A percentile compares a stretch with the other conserved stretches of the same genome.
These are phyloP conservation scores for Malus sieversii DNA, from an alignment of 306 rosid genomes.

Conservation along the genomic window DNA sequence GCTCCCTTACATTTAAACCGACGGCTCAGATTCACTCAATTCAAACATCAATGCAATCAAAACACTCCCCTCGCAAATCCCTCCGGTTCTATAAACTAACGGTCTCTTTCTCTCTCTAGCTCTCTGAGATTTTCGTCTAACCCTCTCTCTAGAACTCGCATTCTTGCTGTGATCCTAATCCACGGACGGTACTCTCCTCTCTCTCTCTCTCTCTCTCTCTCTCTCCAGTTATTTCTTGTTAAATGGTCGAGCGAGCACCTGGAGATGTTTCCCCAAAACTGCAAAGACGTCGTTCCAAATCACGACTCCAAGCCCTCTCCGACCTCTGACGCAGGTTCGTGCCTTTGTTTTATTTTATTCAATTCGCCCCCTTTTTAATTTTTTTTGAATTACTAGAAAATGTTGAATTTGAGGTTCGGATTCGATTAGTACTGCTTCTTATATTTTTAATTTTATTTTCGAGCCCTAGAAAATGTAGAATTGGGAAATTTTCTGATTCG, in stretches of 20 bases:
- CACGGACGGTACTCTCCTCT: constrained; percentile 42
- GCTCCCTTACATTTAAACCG: constrained; percentile 7
- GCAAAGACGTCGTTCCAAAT: constrained; percentile 7
- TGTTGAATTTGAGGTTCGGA: neutral
- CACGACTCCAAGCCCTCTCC: constrained; percentile 5
- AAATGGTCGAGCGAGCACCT: neutral
- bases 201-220: neutral
- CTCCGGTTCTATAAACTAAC: neutral
- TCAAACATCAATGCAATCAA: constrained; percentile 31
- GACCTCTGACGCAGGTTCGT: constrained; percentile 35
- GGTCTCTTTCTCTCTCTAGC: neutral
- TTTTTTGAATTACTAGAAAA: neutral
- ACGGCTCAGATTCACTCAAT: constrained; percentile 21
- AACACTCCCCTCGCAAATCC: neutral
- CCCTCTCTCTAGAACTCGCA: neutral
- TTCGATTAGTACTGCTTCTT: neutral
- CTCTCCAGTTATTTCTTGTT: neutral
- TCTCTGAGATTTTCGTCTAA: neutral
- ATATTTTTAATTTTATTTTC: too few relatives aligned
- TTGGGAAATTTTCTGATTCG: neutral
- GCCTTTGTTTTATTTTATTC: neutral
- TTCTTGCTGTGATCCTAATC: constrained; percentile 9
- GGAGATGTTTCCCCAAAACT: constrained; percentile 25
- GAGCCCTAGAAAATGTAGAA: neutral
- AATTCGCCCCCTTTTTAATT: neutral